Conservation (phyloP, 345 rosid genomes). For the Brassica incana region DNA sequence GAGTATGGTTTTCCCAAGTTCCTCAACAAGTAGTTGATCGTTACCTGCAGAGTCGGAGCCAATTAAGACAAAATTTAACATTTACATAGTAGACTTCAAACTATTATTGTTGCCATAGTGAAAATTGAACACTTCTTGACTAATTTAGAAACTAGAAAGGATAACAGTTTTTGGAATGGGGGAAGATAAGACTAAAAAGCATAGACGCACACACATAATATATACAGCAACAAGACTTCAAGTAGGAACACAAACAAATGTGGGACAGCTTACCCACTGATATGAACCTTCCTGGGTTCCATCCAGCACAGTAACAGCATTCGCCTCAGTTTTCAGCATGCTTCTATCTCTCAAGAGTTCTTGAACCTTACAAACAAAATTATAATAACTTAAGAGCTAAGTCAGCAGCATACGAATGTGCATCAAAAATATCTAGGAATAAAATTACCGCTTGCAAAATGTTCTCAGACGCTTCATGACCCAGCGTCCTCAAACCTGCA, state of each 20-base stretch:
- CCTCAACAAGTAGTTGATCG: constrained; percentile 84
- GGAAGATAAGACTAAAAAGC: not conserved
- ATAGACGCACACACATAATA: constrained; percentile 5
- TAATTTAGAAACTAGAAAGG: not conserved
- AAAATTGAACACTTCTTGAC: not conserved
- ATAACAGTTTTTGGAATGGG: not conserved
- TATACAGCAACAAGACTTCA: constrained; percentile 1
- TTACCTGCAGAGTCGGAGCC: constrained; percentile 58
- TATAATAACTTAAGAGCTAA: constrained; percentile 15
- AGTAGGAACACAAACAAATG: not conserved
- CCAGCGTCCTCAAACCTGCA: constrained; percentile 91
- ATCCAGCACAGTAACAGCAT: constrained; percentile 76
- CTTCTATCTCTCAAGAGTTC: constrained; percentile 80
- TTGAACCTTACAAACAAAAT: constrained; percentile 61
- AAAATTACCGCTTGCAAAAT: constrained; percentile 79
- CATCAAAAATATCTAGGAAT: constrained; percentile 1
- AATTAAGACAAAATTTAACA: not conserved
- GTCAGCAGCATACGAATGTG: constrained; percentile 21
- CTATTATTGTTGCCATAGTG: not conserved
- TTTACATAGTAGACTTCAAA: not conserved
- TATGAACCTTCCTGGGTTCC: constrained; percentile 98
- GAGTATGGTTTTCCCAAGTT: constrained; percentile 71
- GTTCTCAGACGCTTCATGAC: constrained; percentile 71
- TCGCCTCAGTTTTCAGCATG: constrained; percentile 61
- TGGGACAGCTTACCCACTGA: constrained; percentile 76